Base-by-base conservation (phyloP, 495 filamentous ascomycete species). In the Lophiostoma macrostomum region DNA sequence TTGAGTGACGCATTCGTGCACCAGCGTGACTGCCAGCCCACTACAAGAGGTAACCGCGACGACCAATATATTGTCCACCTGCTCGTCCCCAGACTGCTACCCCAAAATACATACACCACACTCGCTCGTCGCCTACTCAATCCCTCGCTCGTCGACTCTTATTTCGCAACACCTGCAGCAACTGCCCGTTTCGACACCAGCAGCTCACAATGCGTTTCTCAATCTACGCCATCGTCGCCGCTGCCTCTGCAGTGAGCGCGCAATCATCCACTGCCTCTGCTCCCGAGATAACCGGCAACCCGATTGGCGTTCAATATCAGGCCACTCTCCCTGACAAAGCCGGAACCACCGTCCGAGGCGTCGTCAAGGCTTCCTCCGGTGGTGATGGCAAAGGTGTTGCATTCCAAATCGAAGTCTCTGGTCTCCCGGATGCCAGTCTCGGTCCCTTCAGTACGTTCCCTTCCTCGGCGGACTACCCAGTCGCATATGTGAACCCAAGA, bases 371-470 rank as follows among this genome's bases (percentile, higher is more conserved):
- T n/a, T 71, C 64, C 19, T 72, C 82, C 2, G 69, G 65, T 34
- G 50, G 72, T 0, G 73, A 78, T 52, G 85, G 86, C 31, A 72
- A 73, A 20, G 90, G 88, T 36, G 78, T 89, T 25, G 53, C 67
- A 37, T 78, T 91, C 63, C 64, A 69, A 38, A 70, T 90, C 49
- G 70, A 71, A 42, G 71, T 95, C 56, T 73, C 60, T 40, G 86
- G 86, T 51, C 73, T 95, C 28, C 88, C 88, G 48, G 67, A 71
- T 12, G 69, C 67, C 27, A 79, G 76, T n/a, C n/a, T n/a, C 25
- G 85, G 85, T 4, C 84, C 87, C 4, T 90, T 90, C 73, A 58
- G 85, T 90, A 79, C 61, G 84, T 80, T 24, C 16, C 18, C 28
- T 50, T 18, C 16, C 51, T 10, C 60, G 10, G 29, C 2, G 8